A percentile compares a stretch with the other conserved stretches of the same genome.
phyloP scores from a whole-genome alignment of 768 basidiomycete genomes.

The Hydnomerulius pinastri region DNA sequence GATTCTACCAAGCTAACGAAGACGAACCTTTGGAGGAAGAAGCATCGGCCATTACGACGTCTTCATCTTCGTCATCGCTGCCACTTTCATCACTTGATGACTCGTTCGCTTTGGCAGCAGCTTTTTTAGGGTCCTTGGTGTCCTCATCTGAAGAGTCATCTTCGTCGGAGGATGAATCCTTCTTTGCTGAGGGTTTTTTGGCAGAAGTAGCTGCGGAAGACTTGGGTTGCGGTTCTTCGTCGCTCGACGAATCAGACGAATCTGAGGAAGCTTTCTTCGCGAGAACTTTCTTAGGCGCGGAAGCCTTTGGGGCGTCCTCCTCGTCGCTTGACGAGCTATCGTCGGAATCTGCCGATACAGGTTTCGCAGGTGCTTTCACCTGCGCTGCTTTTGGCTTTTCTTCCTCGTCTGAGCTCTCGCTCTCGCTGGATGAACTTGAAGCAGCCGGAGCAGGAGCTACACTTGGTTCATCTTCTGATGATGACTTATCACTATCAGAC shows the following conservation, averaged over 20 bases:
- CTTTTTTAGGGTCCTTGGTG: not conserved
- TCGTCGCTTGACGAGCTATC: constrained; percentile 41
- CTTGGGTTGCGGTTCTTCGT: constrained; percentile 9
- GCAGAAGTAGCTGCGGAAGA: not conserved
- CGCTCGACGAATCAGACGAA: constrained; percentile 22
- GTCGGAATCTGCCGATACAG: constrained; percentile 35
- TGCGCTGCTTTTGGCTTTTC: constrained; percentile 53
- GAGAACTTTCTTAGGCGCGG: constrained; percentile 18
- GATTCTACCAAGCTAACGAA: not conserved
- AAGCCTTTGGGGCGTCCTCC: constrained; percentile 4
- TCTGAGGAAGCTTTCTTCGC: constrained; percentile 5
- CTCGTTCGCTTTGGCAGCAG: constrained; percentile 7
- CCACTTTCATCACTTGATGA: constrained; percentile 11
- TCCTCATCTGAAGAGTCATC: constrained; percentile 28
- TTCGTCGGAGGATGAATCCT: constrained; percentile 34
- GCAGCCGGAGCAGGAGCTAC: no score
- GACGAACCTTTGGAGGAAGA: constrained; percentile 41
- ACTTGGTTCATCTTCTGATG: constrained; percentile 42
- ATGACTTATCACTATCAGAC: constrained; percentile 25
- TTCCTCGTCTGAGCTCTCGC: constrained; percentile 34
- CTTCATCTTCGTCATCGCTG: constrained; percentile 45
- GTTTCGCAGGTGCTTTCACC: constrained; percentile 10
- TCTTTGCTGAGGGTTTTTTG: not conserved
- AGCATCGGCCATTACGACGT: constrained; percentile 61
- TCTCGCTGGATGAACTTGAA: no score